Base-by-base conservation (phyloP, 2,329 filamentous ascomycete genomes). In the Paraphoma chrysanthemicola region DNA sequence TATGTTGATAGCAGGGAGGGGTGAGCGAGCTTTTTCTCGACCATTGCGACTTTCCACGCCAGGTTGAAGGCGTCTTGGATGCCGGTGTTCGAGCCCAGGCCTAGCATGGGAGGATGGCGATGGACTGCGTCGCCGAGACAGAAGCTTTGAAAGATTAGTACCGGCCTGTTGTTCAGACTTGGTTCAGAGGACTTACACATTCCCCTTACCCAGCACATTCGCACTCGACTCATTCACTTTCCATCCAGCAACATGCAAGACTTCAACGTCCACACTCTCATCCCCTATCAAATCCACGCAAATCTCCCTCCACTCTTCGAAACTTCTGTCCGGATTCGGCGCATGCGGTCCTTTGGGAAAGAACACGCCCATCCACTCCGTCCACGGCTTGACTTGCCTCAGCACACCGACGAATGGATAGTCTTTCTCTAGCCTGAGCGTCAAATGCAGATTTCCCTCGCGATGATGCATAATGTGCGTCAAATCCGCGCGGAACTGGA, bases 341-440 rank as follows among this genome's bases (percentile, higher is more conserved):
- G 42, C 47, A 28, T 52, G 33, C 2, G 60, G 54, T 7, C 57
- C 57, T 17, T 62, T 63, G 0, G 62, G 62, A 16, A 64, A 51
- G 18, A 62, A 31, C 6, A 64, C 54, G 38, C 69, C 66, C 56
- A 70, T 53, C 85, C 86, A 89, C 74, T 89, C 83, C 60, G 83
- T 68, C 86, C 86, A 89, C 0, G 86, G 82, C 73, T 83, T 86
- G 4, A 89, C 85, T 85, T 89, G 88, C 23, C 87, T 78, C 2
- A 82, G 77, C 60, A 86, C 72, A 3, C 70, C 73, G 72, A 83
- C 87, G 0, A 76, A 75, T 0, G 83, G 82, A 51, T 82, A 75
- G 51, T 85, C 81, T 2, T 70, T 71, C 54, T 85, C 82, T 0
- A 86, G 85, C 59, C 82, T 80, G 66, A 88, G 77, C 1, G 86